A percentile compares a stretch with the other conserved stretches of the same genome.
phyloP scores from a whole-genome alignment of 495 filamentous ascomycete species.

The Aspergillus haitiensis region DNA sequence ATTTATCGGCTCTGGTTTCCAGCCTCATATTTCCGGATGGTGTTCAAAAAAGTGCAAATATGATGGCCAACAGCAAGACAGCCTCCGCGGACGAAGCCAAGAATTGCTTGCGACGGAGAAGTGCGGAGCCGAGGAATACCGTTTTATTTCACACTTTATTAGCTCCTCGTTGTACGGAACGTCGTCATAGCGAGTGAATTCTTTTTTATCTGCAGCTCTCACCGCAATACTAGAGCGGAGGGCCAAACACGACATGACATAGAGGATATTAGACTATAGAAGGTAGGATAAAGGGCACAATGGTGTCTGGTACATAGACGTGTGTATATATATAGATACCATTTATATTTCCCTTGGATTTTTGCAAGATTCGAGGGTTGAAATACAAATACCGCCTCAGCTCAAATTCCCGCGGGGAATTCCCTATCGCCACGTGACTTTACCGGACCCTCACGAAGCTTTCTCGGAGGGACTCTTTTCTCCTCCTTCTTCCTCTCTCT shows the following conservation, averaged over 20 bases:
- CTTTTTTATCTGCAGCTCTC: neutral
- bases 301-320: no score
- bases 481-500: constrained; percentile 4
- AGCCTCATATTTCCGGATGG: neutral
- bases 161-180: neutral
- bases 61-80: neutral
- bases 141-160: no score
- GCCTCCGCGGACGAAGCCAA: neutral
- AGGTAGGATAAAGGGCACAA: neutral
- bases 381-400: neutral
- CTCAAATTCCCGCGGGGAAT: constrained; percentile 22
- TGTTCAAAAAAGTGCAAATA: constrained; percentile 1
- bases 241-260: neutral
- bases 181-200: neutral
- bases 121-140: neutral
- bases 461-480: constrained; percentile 30
- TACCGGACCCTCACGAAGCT: constrained; percentile 33
- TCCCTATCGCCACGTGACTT: constrained; percentile 48
- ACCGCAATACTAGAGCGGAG: neutral
- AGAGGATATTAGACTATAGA: neutral
- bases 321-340: no score
- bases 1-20: neutral
- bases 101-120: neutral
- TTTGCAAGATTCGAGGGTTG: neutral
- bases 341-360: neutral